A percentile compares a stretch with the other conserved stretches of the same genome.
phyloP scores from a whole-genome alignment of 108 stramenopile species.

The Seminavis robusta region DNA sequence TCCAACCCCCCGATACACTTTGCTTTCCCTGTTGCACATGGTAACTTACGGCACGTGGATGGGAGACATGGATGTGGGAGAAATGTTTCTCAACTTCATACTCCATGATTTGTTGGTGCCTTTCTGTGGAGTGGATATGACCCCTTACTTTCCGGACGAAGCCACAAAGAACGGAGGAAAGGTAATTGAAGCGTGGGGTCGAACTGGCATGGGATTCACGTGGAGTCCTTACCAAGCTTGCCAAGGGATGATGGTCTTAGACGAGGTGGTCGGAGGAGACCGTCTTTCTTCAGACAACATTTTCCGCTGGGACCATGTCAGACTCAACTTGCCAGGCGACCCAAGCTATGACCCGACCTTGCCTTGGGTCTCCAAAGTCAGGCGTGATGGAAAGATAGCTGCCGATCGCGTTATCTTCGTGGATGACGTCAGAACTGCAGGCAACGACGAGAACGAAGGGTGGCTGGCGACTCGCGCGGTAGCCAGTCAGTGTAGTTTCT shows the following conservation, averaged over 20 bases:
- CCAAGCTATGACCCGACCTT: constrained; percentile 14
- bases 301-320: constrained; percentile 28
- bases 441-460: constrained; percentile 4
- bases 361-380: constrained; percentile 29
- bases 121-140: constrained; percentile 28
- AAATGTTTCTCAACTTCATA: constrained; percentile 41
- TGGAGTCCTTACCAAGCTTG: constrained; percentile 28
- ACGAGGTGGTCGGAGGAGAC: constrained; percentile 31
- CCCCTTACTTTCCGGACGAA: constrained; percentile 10
- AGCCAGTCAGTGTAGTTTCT: background rate
- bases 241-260: constrained; percentile 13
- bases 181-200: constrained; percentile 16
- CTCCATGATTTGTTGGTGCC: constrained; percentile 9
- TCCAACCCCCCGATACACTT: background rate
- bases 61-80: constrained; percentile 36
- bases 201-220: constrained; percentile 30
- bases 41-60: constrained; percentile 6
- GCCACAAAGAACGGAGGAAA: background rate
- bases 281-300: constrained; percentile 10
- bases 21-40: no score
- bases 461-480: constrained; percentile 9
- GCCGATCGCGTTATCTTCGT: constrained; percentile 25
- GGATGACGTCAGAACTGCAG: constrained; percentile 25
- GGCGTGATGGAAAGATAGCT: constrained; percentile 15
- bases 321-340: constrained; percentile 39